Base-by-base conservation (phyloP, 169 alveolate genomes). In the Plasmodium chabaudi region DNA sequence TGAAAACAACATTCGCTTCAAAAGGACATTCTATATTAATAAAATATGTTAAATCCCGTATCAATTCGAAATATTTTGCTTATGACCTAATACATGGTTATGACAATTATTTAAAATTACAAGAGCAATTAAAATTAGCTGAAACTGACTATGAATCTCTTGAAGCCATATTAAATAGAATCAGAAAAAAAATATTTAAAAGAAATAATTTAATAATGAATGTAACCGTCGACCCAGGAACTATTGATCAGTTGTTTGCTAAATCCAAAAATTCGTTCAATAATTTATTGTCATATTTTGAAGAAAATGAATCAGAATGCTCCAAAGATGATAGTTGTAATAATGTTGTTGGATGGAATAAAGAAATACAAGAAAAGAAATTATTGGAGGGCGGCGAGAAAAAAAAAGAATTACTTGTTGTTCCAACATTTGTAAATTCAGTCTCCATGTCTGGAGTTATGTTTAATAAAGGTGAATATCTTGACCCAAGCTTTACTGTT, bases 401-500 rank as follows among this genome's bases (percentile, higher is more conserved):
- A 25, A 67, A 67, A 68, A 86, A 86, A 55, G 91, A 86, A 70
- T 86, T 86, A 17, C 61, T 86, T 68, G 75, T 70, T 13, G 89
- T 74, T 10, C 95, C 96, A 42, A 90, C 96, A 17, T 88, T 71
- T 53, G 95, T 92, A 27, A 94, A 94, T 87, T 88, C 88, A 17
- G 96, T 94, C 5, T 93, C 94, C 7, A 90, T 94, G 94, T 93
- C 95, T 9, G 96, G 96, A 21, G 69, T 89, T 23, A 64, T 94
- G 49, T 94, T 92, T 49, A 84, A 92, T 46, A 91, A 72, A 69
- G 59, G 44, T 7, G 96, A 94, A 51, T 73, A 86, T 42, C 46
- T 91, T 15, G 86, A 65, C 63, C 95, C 95, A 2, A 87, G 93
- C 5, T 91, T 88, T 47, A 71, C 72, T 25, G 89, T 94, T 17